Evolutionary conservation across 768 basidiomycete species (phyloP), one percentile per base, ranked within the genome.

Genomic region (Tricholoma flavovirens): DNA sequence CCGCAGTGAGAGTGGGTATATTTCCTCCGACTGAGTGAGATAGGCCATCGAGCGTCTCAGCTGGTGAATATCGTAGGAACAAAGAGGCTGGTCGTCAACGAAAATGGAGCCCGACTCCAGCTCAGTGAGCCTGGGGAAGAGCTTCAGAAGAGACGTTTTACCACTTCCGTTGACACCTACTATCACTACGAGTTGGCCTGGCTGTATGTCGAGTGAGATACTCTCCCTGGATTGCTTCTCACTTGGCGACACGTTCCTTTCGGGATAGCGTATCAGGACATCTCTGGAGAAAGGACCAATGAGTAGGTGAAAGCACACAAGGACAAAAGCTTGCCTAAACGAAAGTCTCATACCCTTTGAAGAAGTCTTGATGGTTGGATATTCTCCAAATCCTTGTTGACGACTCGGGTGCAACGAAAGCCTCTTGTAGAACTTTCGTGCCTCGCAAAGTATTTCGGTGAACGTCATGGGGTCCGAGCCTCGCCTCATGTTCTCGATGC

Each of bases 141-240:
- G 64, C 51, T 78, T 77, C 24, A 78, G 63, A 10, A 78, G 63
- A 8, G 77, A 73, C 0, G 75, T 69, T 56, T 79, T 80, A 6
- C 77, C 78, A 59, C 74, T 73, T 8, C 77, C 77, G 57, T 77
- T 78, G 8, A 56, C 62, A 11, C 80, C 80, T 8, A 79, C 77
- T 33, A 82, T 63, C 21, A 79, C 71, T 21, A 78, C 70, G 6
- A 79, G 62, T 30, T 73, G 68, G 1, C 79, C 79, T 6, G 77
- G 62, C 7, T 70, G 57, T 50, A 81, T 70, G 14, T 60, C 66
- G 51, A 80, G 67, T 0, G 74, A 72, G 49, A 77, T 58, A 49
- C 71, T 61, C 19, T 62, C 49, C 12, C 77, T 24, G 1, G 21
- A 1, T 21, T 17, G 11, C 22, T 22, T 24, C 36, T 21, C 14